Percentiles rank a stretch among this genome's conserved stretches.
Evolutionary conservation across 805 yeast species (phyloP).

Genomic region (Scheffersomyces spartinae): DNA sequence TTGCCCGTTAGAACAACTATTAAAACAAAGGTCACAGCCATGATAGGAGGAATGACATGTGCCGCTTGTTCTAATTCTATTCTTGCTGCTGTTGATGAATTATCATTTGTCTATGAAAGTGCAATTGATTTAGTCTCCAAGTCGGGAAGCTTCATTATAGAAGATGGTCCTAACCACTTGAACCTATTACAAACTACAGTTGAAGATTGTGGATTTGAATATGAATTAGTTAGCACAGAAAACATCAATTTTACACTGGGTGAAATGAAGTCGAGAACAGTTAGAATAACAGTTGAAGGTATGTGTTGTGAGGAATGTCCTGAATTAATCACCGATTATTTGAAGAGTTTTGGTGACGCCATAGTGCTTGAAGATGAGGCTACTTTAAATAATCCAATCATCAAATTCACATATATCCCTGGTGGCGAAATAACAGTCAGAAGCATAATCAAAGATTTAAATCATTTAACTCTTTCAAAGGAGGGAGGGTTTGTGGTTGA

Average conservation of each 20-base stretch:
- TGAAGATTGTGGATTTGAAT: constrained; percentile 61
- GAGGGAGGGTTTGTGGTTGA: constrained; percentile 2
- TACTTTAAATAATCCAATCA: constrained; percentile 42
- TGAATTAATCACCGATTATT: constrained; percentile 34
- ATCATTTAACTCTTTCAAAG: constrained; percentile 23
- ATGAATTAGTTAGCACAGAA: constrained; percentile 31
- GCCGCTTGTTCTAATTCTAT: constrained; percentile 59
- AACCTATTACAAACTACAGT: constrained; percentile 35
- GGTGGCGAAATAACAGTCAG: constrained; percentile 42
- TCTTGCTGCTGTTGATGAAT: constrained; percentile 28
- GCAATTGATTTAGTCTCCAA: constrained; percentile 50
- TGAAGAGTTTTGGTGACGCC: constrained; percentile 44
- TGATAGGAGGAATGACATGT: constrained; percentile 68
- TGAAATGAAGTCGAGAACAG: constrained; percentile 39
- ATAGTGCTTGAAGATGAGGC: constrained; percentile 45
- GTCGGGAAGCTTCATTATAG: constrained; percentile 50
- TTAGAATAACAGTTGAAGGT: constrained; percentile 46
- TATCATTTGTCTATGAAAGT: constrained; percentile 42
- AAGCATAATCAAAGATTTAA: constrained; percentile 37
- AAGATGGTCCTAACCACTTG: constrained; percentile 23
- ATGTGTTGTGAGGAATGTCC: constrained; percentile 72
- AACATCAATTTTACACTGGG: constrained; percentile 37
- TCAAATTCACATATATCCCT: constrained; percentile 58
- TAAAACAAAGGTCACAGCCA: constrained; percentile 42
- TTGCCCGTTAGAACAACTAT: constrained; percentile 42